Conservation (phyloP, 2,329 filamentous ascomycete genomes). For the Colletotrichum eleusines region DNA sequence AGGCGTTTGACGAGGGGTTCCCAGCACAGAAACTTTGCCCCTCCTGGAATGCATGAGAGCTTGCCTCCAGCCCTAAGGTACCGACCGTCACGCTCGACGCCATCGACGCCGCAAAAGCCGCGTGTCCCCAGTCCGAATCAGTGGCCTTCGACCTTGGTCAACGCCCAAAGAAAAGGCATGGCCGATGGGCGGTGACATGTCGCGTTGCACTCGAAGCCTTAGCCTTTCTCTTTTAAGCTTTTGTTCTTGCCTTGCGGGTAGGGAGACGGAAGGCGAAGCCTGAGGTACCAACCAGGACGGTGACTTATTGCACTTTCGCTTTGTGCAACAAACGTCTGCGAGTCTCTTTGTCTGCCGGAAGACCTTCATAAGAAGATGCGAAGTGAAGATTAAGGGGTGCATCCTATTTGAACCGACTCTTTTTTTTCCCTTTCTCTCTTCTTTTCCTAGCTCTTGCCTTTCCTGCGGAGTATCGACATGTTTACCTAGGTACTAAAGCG, state of each 20-base stretch:
- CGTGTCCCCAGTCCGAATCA: background rate
- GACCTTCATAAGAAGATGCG: constrained; percentile 29
- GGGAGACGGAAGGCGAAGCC: background rate
- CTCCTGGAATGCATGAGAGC: constrained; percentile 35
- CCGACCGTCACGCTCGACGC: background rate
- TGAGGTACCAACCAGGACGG: background rate
- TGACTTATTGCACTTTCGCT: constrained; percentile 7
- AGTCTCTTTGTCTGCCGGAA: constrained; percentile 18
- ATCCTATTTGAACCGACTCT: background rate
- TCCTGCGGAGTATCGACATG: constrained; percentile 1
- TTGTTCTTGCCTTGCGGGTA: constrained; percentile 5
- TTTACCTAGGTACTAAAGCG: background rate
- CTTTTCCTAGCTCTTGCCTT: background rate
- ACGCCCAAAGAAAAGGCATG: constrained; percentile 12
- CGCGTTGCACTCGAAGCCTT: background rate
- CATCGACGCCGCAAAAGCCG: background rate
- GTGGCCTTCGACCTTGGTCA: background rate
- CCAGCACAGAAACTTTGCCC: constrained; percentile 21
- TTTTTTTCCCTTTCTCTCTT: background rate
- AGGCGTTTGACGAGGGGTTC: constrained; percentile 14
- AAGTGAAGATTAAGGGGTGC: constrained; percentile 29
- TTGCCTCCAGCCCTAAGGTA: background rate
- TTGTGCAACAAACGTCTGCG: constrained; percentile 16
- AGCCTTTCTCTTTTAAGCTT: background rate
- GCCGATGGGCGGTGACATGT: constrained; percentile 34